A percentile compares a stretch with the other conserved stretches of the same genome.
Conservation (phyloP, 108 stramenopile genomes). For the Asterionellopsis glacialis region DNA sequence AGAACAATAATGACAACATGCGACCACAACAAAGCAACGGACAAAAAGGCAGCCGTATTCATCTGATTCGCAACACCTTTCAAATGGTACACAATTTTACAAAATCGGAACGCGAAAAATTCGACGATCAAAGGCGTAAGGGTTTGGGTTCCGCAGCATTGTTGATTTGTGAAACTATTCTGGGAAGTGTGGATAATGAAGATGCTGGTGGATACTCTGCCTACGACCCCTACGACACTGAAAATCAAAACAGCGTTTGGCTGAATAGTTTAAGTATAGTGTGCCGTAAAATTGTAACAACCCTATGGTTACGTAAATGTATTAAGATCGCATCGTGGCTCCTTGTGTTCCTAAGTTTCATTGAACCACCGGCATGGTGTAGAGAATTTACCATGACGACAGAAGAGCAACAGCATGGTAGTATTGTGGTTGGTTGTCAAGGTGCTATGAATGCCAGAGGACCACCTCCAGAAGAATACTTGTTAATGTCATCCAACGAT, state of each 20-base stretch:
- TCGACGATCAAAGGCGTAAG: not conserved
- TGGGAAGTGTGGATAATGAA: conserved; percentile 28
- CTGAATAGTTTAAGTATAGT: conserved; percentile 29
- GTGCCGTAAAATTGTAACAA: conserved; percentile 28
- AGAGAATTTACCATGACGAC: conserved; percentile 13
- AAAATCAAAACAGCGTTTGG: too few species aligned
- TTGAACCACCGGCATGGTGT: conserved; percentile 80
- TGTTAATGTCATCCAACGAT: too few species aligned
- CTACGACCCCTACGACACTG: conserved; percentile 51
- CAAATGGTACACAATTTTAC: too few species aligned
- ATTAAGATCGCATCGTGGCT: conserved; percentile 25
- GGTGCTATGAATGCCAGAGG: conserved; percentile 16
- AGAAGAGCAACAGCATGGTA: too few species aligned
- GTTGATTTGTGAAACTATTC: conserved; percentile 61
- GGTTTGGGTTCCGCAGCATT: conserved; percentile 53
- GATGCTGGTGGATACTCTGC: not conserved
- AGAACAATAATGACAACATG: too few species aligned
- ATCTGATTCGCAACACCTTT: too few species aligned
- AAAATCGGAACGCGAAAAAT: too few species aligned
- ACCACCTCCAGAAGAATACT: not conserved
- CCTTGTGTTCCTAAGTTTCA: conserved; percentile 49
- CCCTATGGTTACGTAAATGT: conserved; percentile 15
- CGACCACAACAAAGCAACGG: too few species aligned
- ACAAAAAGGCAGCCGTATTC: too few species aligned
- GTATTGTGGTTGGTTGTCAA: conserved; percentile 27